Percentiles rank a stretch among this genome's conserved stretches.
Evolutionary conservation across 139 green algal species (phyloP).

Genomic region (Marvania coccoides): DNA sequence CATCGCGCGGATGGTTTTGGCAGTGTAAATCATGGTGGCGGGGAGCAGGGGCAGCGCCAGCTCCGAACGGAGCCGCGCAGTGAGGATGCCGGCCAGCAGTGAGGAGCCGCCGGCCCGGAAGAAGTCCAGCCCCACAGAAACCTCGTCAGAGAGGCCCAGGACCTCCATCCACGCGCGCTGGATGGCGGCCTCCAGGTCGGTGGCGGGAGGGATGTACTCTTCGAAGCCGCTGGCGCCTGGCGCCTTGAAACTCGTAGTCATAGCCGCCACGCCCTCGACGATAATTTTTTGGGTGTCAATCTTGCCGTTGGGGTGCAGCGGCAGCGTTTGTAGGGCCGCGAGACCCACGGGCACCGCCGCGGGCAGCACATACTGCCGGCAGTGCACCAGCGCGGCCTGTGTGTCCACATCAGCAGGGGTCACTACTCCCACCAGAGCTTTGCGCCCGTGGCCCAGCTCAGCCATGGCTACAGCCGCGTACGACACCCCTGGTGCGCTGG

Average conservation of each 20-base stretch:
- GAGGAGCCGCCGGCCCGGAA: neutral
- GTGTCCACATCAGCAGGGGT: neutral
- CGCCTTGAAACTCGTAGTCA: too few relatives aligned
- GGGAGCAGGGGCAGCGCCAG: neutral
- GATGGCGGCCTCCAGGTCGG: neutral
- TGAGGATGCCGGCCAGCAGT: constrained; percentile 1
- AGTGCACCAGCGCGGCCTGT: neutral
- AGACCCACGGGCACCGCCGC: constrained; percentile 13
- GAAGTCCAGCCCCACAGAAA: constrained; percentile 3
- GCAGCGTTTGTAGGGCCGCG: constrained; percentile 7
- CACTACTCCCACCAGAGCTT: constrained; percentile 15
- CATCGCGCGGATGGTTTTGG: neutral
- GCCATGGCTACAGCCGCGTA: too few relatives aligned
- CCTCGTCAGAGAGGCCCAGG: neutral
- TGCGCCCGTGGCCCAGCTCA: too few relatives aligned
- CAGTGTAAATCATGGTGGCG: neutral
- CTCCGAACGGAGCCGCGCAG: neutral
- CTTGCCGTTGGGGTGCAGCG: constrained; percentile 19
- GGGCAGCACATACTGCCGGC: neutral
- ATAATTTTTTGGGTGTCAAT: constrained; percentile 1
- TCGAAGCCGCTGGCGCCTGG: too few relatives aligned
- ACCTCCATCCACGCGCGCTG: neutral
- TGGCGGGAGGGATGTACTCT: neutral
- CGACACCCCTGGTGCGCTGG: too few relatives aligned
- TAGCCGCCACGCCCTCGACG: too few relatives aligned